phyloP scores from a whole-genome alignment of 495 filamentous ascomycete species.

The Neohortaea acidophila region DNA sequence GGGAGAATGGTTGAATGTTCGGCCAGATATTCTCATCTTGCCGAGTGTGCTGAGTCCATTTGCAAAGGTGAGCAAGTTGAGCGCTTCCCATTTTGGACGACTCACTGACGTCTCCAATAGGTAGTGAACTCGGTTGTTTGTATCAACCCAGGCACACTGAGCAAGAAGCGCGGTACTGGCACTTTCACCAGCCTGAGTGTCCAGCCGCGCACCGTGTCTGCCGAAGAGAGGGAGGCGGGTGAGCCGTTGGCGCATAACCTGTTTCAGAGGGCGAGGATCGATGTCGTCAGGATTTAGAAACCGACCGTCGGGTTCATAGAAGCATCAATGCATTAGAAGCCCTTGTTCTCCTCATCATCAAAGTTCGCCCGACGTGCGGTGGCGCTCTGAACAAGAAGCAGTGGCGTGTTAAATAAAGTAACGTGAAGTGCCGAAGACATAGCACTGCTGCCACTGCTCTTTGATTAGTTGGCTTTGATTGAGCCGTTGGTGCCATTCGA shows the following conservation, averaged over 20 bases:
- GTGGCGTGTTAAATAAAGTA: no score
- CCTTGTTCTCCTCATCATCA: no score
- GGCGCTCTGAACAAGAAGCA: no score
- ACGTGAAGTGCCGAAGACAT: no score
- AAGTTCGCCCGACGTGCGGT: no score
- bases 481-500: no score
- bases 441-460: no score
- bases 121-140: slow-evolving; percentile 73
- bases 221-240: slow-evolving; percentile 40
- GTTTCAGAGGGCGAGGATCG: slow-evolving; percentile 70
- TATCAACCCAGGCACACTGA: slow-evolving; percentile 78
- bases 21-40: slow-evolving; percentile 71
- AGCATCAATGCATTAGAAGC: no score
- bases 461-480: no score
- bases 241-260: slow-evolving; percentile 54
- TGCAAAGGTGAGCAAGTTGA: slow-evolving; percentile 50
- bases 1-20: slow-evolving; percentile 72
- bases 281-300: slow-evolving; percentile 56
- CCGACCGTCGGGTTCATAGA: background rate
- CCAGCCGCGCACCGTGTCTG: slow-evolving; percentile 42
- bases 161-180: slow-evolving; percentile 62
- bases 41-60: slow-evolving; percentile 75
- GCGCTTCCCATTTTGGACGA: background rate
- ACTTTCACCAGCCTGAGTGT: slow-evolving; percentile 67
- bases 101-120: slow-evolving; percentile 26